Evolutionary conservation across 306 rosid species (phyloP).

Genomic region (Sesbania bispinosa): DNA sequence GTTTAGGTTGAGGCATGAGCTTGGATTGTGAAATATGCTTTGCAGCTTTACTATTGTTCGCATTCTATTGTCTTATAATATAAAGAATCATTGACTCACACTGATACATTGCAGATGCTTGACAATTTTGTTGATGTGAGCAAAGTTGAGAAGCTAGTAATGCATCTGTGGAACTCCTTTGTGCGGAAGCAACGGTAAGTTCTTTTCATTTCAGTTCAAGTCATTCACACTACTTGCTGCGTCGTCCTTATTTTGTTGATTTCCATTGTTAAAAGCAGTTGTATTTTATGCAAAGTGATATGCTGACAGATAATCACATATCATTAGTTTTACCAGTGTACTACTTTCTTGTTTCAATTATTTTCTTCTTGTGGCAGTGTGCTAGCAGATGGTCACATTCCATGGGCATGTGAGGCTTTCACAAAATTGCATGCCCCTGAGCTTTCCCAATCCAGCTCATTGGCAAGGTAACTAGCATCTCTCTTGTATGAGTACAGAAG

Average conservation of each 20-base stretch:
- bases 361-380: slow-evolving; percentile 28
- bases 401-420: slow-evolving; percentile 88
- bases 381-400: slow-evolving; percentile 83
- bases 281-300: not conserved
- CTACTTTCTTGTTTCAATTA: slow-evolving; percentile 5
- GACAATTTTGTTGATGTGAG: slow-evolving; percentile 88
- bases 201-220: not conserved
- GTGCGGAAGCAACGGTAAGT: slow-evolving; percentile 81
- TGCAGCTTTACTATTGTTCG: not conserved
- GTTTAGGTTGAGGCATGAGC: not conserved
- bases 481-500: not conserved
- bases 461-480: slow-evolving; percentile 47
- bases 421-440: slow-evolving; percentile 64
- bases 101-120: slow-evolving; percentile 66
- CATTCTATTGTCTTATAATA: not conserved
- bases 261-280: not conserved
- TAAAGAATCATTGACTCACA: not conserved
- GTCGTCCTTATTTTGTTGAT: not conserved
- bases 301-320: not conserved
- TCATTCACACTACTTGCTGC: not conserved
- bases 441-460: slow-evolving; percentile 39
- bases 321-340: not conserved
- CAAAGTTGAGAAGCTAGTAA: slow-evolving; percentile 74
- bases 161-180: slow-evolving; percentile 94
- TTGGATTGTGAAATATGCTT: not conserved